Conservation (phyloP, 2,329 filamentous ascomycete genomes). For the Trichoderma arundinaceum region DNA sequence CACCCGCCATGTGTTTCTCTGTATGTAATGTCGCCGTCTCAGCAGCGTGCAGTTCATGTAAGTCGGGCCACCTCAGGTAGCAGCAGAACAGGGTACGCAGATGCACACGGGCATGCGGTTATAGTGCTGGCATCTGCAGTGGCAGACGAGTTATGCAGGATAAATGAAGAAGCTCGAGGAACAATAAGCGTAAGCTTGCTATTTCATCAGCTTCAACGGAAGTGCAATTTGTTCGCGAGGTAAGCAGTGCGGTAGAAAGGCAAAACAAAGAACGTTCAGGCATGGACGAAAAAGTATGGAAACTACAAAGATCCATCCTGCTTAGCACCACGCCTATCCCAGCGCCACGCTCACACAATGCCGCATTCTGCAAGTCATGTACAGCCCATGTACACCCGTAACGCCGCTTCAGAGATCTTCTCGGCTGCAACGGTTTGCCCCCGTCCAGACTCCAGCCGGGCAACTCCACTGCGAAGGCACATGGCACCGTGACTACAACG, state of each 20-base stretch:
- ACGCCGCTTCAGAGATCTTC: conserved; percentile 11
- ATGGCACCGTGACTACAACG: conserved; percentile 31
- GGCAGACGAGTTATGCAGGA: conserved; percentile 5
- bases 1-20: conserved; percentile 10
- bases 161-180: conserved; percentile 1
- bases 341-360: conserved; percentile 2
- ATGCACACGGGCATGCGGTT: background rate
- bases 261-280: too few relatives aligned
- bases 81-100: conserved; percentile 13
- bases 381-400: conserved; percentile 25
- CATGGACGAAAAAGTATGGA: background rate
- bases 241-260: too few relatives aligned
- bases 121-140: conserved; percentile 10
- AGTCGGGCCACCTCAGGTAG: conserved; percentile 13
- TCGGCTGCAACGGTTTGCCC: conserved; percentile 13
- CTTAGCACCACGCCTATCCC: conserved; percentile 7
- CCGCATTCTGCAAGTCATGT: conserved; percentile 18
- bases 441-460: conserved; percentile 9
- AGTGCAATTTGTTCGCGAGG: too few relatives aligned
- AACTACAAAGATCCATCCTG: background rate
- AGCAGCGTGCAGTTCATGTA: background rate
- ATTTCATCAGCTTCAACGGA: too few relatives aligned
- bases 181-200: too few relatives aligned
- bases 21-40: background rate
- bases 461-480: conserved; percentile 30